Percentiles rank a stretch among this genome's conserved stretches.
These are phyloP conservation scores for Paecilomyces fulvus DNA, from an alignment of 2,329 filamentous ascomycete species.

Conservation along the genomic window DNA sequence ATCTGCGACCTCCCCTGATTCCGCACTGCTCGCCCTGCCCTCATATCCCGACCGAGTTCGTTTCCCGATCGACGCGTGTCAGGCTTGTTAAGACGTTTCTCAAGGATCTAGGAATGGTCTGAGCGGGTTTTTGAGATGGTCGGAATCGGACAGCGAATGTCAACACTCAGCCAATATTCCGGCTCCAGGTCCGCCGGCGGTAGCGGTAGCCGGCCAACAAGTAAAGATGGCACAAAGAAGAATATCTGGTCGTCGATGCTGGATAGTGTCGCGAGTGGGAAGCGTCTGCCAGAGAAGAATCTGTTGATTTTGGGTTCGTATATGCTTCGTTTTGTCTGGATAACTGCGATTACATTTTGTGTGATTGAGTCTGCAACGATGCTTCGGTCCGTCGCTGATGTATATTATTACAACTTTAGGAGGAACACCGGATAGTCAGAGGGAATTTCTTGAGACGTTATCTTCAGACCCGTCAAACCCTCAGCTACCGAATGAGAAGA, in stretches of 20 bases:
- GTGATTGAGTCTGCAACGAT: constrained; percentile 3
- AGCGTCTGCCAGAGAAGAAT: constrained; percentile 85
- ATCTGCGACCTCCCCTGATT: constrained; percentile 19
- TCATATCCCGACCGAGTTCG: constrained; percentile 5
- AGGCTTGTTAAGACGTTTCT: neutral
- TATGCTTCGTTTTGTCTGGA: neutral
- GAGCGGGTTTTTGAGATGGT: constrained; percentile 25
- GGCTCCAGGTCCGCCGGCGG: constrained; percentile 21
- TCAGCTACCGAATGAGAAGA: constrained; percentile 37
- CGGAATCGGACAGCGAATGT: constrained; percentile 29
- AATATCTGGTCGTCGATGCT: constrained; percentile 94
- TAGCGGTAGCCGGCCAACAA: constrained; percentile 34
- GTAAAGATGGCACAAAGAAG: constrained; percentile 62
- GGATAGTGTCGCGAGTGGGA: constrained; percentile 80
- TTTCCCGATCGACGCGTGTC: constrained; percentile 1
- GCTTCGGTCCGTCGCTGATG: neutral
- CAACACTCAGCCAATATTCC: constrained; percentile 28
- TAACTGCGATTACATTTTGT: constrained; percentile 5
- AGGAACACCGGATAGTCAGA: constrained; percentile 72
- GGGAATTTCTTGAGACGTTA: constrained; percentile 66
- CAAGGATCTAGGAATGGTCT: constrained; percentile 24
- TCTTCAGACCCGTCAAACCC: constrained; percentile 35
- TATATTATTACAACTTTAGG: constrained; percentile 42
- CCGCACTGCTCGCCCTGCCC: constrained; percentile 11
- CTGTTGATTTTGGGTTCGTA: constrained; percentile 69